phyloP scores from a whole-genome alignment of 345 rosid species.

The Mallotus nudiflorus region DNA sequence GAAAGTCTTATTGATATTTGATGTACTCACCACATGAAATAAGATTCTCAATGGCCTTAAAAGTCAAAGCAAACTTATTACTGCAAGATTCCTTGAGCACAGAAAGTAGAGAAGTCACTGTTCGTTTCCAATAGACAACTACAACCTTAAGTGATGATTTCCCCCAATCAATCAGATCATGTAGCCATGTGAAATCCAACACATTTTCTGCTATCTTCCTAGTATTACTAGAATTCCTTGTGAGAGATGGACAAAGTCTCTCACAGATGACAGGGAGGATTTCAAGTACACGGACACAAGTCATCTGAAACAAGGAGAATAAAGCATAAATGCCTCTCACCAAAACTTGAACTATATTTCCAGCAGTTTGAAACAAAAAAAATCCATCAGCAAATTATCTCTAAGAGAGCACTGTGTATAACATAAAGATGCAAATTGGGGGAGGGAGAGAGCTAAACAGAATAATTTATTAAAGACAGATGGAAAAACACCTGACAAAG shows the following conservation, averaged over 20 bases:
- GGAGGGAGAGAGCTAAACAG: neutral
- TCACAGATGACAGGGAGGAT: constrained; percentile 71
- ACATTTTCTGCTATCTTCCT: constrained; percentile 33
- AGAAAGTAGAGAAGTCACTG: constrained; percentile 57
- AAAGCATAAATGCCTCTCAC: constrained; percentile 11
- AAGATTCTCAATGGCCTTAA: constrained; percentile 55
- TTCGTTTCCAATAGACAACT: constrained; percentile 79
- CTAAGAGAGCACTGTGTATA: neutral
- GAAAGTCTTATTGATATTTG: constrained; percentile 9
- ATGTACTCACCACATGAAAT: constrained; percentile 61
- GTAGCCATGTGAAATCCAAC: constrained; percentile 72
- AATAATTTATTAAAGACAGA: neutral
- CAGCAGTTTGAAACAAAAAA: neutral
- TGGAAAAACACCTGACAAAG: constrained; percentile 66
- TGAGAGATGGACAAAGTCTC: constrained; percentile 44
- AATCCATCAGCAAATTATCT: constrained; percentile 1
- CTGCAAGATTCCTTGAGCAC: constrained; percentile 47
- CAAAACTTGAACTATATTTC: neutral
- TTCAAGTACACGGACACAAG: constrained; percentile 89
- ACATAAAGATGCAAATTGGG: neutral
- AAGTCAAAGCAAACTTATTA: constrained; percentile 36
- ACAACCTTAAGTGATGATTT: constrained; percentile 83
- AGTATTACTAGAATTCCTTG: constrained; percentile 34
- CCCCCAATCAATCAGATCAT: constrained; percentile 91
- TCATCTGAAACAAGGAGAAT: constrained; percentile 62